Conservation (phyloP, 2,329 filamentous ascomycete genomes). For the Scleromitrula shiraiana region DNA sequence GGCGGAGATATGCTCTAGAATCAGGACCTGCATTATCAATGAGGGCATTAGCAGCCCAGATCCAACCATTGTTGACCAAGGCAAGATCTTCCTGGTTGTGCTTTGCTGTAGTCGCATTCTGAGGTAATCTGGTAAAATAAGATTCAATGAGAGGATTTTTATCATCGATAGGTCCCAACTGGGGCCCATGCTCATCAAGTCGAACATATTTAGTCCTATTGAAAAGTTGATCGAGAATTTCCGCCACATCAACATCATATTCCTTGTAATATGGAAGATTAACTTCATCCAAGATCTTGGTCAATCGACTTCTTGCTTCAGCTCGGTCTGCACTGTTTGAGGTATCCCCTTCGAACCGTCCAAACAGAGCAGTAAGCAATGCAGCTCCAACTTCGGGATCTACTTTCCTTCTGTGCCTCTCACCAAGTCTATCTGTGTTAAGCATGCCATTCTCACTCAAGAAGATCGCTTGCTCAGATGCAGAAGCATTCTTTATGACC, state of each 20-base stretch:
- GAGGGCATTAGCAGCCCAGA: conserved; percentile 94
- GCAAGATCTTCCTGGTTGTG: conserved; percentile 70
- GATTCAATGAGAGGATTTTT: conserved; percentile 80
- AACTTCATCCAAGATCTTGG: conserved; percentile 66
- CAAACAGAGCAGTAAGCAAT: conserved; percentile 59
- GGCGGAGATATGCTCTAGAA: conserved; percentile 86
- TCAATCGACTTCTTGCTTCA: conserved; percentile 46
- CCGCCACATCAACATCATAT: conserved; percentile 75
- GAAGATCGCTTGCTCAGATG: conserved; percentile 49
- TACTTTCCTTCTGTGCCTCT: conserved; percentile 65
- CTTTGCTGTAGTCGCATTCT: conserved; percentile 68
- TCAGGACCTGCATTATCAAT: conserved; percentile 86
- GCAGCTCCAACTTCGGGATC: conserved; percentile 64
- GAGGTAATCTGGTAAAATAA: conserved; percentile 86
- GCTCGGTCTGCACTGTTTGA: conserved; percentile 41
- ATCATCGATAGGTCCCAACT: conserved; percentile 68
- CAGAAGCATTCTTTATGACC: conserved; percentile 43
- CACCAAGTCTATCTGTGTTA: conserved; percentile 67
- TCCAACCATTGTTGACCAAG: conserved; percentile 94
- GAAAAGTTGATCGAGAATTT: conserved; percentile 84
- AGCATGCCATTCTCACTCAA: conserved; percentile 57
- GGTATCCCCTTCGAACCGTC: conserved; percentile 52
- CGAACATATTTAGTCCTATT: conserved; percentile 93
- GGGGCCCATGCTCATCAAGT: conserved; percentile 86
- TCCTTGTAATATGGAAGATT: conserved; percentile 88